Evolutionary conservation across 164 flowering plant genomes (phyloP), one percentile per base, ranked within the genome.

Genomic region (Vitis labrusca): DNA sequence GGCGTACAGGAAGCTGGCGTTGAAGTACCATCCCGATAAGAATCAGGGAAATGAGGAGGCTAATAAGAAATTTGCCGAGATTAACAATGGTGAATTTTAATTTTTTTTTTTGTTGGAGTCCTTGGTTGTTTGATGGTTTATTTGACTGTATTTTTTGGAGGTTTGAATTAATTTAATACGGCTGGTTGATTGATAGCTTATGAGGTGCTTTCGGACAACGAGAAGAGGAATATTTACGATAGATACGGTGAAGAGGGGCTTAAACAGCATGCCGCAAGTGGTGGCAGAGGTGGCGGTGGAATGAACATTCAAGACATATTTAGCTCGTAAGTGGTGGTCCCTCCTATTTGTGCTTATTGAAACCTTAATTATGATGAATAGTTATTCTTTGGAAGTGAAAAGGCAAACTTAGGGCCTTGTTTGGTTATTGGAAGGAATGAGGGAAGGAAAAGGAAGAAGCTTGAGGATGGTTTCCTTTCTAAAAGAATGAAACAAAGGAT

Each of bases 31-130:
- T 80, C 99, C 99, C 3, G 99, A 96, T 76, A 96, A 96, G 83
- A 96, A 96, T 70, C 94, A 74, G 56, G 99, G 97, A n/a, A 96
- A 93, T 68, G 99, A 93, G 70, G 99, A 96, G 77, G 98, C 99
- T 3, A 92, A 85, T 70, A 92, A 87, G 85, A 82, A 64, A 83
- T 96, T 96, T 65, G 91, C 98, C 0, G 99, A 96, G 75, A 96
- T 96, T 59, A 96, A 74, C 65, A 96, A 96, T 74, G 99, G 99
- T 95, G 82, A 13, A 44, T 17, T 60, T 62, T n/a, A 27, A 13
- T 10, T 51, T 7, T n/a, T 2, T 2, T 13, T 4, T 2, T 13
- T 50, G 53, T 14, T 17, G 56, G 11, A 2, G 27, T 16, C 1
- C 11, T 37, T 63, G 48, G 16, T 32, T 61, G 49, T 50, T 51